Conservation (phyloP, 306 rosid species). For the Astragalus membranaceus region DNA sequence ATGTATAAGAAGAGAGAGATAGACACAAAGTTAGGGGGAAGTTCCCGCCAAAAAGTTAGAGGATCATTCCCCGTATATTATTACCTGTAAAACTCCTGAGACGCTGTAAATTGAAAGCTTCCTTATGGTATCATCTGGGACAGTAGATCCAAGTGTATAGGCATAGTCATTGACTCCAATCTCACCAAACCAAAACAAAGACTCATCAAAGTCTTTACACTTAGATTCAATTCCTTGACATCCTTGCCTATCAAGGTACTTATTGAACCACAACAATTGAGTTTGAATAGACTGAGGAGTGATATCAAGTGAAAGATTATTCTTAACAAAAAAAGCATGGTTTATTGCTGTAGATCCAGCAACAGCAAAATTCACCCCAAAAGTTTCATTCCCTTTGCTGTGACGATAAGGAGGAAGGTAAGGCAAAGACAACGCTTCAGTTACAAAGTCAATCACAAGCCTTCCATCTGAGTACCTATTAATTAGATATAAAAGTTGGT, state of each 20-base stretch:
- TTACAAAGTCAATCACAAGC: constrained; percentile 74
- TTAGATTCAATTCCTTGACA: constrained; percentile 27
- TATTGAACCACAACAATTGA: constrained; percentile 75
- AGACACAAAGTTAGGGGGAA: no score
- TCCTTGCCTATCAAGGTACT: constrained; percentile 42
- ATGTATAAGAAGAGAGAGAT: no score
- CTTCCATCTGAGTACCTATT: constrained; percentile 88
- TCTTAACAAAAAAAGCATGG: constrained; percentile 61
- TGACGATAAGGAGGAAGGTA: constrained; percentile 55
- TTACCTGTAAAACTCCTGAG: constrained; percentile 55
- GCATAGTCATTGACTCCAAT: constrained; percentile 98
- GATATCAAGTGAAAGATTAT: constrained; percentile 58
- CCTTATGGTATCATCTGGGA: constrained; percentile 45
- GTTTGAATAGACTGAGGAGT: constrained; percentile 77
- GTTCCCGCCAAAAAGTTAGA: no score
- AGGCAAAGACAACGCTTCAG: constrained; percentile 68
- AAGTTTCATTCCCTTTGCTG: constrained; percentile 25
- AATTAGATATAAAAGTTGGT: constrained; percentile 26
- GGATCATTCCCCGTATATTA: no score
- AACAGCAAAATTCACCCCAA: constrained; percentile 87
- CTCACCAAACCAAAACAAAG: constrained; percentile 93
- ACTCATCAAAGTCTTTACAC: constrained; percentile 45
- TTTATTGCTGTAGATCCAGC: constrained; percentile 87
- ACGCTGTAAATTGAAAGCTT: constrained; percentile 46
- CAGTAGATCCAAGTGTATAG: constrained; percentile 61